phyloP scores from a whole-genome alignment of 1,284 basidiomycete genomes.

The Trametes sp. region DNA sequence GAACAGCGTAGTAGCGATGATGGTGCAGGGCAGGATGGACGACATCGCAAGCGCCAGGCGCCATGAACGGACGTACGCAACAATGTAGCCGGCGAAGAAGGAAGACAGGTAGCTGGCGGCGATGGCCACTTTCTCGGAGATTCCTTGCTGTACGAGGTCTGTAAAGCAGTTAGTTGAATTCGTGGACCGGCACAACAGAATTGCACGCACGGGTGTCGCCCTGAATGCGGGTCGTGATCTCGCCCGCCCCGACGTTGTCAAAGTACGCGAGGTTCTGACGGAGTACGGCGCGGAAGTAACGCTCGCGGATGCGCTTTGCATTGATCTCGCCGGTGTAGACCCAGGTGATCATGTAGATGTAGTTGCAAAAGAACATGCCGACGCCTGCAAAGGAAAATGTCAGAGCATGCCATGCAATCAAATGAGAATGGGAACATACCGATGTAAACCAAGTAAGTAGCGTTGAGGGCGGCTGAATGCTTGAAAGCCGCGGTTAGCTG shows the following conservation, averaged over 20 bases:
- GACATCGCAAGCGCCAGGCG: conserved; percentile 87
- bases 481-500: conserved; percentile 56
- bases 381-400: conserved; percentile 51
- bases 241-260: conserved; percentile 93
- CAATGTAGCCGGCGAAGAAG: conserved; percentile 81
- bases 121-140: conserved; percentile 86
- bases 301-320: conserved; percentile 84
- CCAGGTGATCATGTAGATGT: conserved; percentile 87
- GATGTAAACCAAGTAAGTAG: conserved; percentile 72
- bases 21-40: conserved; percentile 90
- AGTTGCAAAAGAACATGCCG: conserved; percentile 73
- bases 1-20: conserved; percentile 79
- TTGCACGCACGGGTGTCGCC: conserved; percentile 82
- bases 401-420: too few relatives aligned
- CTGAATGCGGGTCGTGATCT: conserved; percentile 95
- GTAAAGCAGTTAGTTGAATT: not conserved
- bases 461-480: conserved; percentile 58
- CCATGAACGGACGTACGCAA: conserved; percentile 80
- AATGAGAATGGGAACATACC: conserved; percentile 53
- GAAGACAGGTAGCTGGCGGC: conserved; percentile 67
- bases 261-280: conserved; percentile 92
- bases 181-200: not conserved
- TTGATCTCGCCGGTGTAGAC: conserved; percentile 89
- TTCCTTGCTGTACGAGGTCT: conserved; percentile 89
- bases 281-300: conserved; percentile 77